These are phyloP conservation scores for Nitzschia sp. DNA, from an alignment of 108 stramenopile genomes.

Conservation along the genomic window DNA sequence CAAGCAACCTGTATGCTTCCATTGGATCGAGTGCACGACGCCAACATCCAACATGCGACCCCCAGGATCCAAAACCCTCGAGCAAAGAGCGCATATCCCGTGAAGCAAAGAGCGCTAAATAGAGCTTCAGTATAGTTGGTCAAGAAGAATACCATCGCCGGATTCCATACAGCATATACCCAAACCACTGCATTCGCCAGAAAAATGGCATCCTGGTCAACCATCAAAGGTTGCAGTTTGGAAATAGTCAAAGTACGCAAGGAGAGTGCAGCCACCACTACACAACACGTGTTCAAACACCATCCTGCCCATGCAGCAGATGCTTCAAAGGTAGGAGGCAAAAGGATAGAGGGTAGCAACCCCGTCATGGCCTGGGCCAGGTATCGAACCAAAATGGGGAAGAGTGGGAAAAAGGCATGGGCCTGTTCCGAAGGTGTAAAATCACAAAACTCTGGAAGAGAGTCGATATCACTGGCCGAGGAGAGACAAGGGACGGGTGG, in stretches of 20 bases:
- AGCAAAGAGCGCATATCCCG: constrained; percentile 36
- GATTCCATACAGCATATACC: constrained; percentile 65
- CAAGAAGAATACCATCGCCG: constrained; percentile 82
- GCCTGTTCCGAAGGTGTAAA: constrained; percentile 63
- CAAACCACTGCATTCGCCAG: constrained; percentile 31
- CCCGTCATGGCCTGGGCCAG: constrained; percentile 38
- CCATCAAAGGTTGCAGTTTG: background rate
- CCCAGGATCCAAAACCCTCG: background rate
- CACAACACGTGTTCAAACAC: constrained; percentile 55
- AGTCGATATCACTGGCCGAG: constrained; percentile 1
- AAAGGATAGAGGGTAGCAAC: constrained; percentile 24
- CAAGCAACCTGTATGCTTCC: constrained; percentile 64
- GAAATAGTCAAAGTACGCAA: constrained; percentile 57
- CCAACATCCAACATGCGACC: constrained; percentile 49
- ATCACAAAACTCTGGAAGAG: constrained; percentile 1
- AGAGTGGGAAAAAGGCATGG: constrained; percentile 82
- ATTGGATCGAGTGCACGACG: constrained; percentile 78
- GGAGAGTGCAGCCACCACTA: constrained; percentile 52
- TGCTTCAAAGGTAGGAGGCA: constrained; percentile 73
- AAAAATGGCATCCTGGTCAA: background rate
- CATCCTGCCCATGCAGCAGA: constrained; percentile 49
- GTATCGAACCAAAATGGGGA: constrained; percentile 56
- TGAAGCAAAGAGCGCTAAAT: constrained; percentile 65
- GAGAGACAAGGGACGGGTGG: constrained; percentile 21
- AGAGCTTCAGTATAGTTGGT: constrained; percentile 79